These are phyloP conservation scores for Lantana camara DNA, from an alignment of 257 asterid genomes.

Conservation along the genomic window DNA sequence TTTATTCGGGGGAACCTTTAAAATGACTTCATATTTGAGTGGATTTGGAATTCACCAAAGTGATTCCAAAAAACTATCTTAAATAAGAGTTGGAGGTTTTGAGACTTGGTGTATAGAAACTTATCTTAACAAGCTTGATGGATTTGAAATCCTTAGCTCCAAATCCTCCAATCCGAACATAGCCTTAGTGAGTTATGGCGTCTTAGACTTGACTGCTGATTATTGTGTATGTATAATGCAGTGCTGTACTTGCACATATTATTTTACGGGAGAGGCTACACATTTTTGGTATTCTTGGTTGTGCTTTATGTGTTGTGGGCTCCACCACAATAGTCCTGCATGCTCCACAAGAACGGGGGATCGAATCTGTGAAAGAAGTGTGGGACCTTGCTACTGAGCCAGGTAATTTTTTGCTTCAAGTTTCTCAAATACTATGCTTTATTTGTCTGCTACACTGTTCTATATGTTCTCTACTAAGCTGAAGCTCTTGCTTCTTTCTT, in stretches of 20 bases:
- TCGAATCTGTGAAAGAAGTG: constrained; percentile 87
- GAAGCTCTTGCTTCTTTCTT: constrained; percentile 22
- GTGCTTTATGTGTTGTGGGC: constrained; percentile 96
- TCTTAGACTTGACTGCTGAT: constrained; percentile 41
- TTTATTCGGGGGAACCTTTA: background rate
- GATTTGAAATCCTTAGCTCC: too few relatives aligned
- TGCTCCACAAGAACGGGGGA: constrained; percentile 96
- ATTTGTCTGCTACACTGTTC: constrained; percentile 16
- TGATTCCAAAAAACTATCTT: too few relatives aligned
- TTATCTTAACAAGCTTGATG: too few relatives aligned
- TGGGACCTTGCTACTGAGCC: constrained; percentile 98
- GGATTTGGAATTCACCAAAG: too few relatives aligned
- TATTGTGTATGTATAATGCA: constrained; percentile 40
- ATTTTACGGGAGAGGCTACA: constrained; percentile 86
- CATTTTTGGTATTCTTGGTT: constrained; percentile 91
- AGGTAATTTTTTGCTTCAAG: constrained; percentile 44
- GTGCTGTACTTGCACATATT: constrained; percentile 93
- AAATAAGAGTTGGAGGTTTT: too few relatives aligned
- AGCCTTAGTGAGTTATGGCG: too few relatives aligned
- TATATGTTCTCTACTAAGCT: constrained; percentile 26
- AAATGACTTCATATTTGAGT: too few relatives aligned
- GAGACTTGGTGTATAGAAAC: too few relatives aligned
- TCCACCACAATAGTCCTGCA: constrained; percentile 93
- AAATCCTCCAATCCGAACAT: too few relatives aligned
- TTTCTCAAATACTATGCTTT: background rate